Percentiles rank a stretch among this genome's conserved stretches.
phyloP scores from a whole-genome alignment of 345 rosid species.

The Mangifera indica region DNA sequence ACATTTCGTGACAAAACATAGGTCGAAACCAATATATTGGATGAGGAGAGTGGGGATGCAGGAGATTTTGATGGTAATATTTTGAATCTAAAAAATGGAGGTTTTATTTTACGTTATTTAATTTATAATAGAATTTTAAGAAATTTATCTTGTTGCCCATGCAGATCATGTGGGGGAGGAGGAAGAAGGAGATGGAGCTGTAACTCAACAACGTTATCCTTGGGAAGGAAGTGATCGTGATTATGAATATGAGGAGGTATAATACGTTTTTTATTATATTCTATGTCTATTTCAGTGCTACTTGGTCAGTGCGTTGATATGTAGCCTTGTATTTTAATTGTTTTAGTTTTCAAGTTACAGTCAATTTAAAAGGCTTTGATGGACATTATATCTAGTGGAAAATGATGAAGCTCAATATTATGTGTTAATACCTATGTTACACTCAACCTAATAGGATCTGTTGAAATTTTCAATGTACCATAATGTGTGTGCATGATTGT shows the following conservation, averaged over 20 bases:
- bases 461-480: no score
- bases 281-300: not conserved
- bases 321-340: not conserved
- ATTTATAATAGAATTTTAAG: not conserved
- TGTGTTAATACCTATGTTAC: not conserved
- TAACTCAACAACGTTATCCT: slow-evolving; percentile 52
- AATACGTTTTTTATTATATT: not conserved
- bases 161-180: slow-evolving; percentile 59
- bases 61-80: slow-evolving; percentile 65
- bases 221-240: slow-evolving; percentile 98
- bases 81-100: not conserved
- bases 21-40: slow-evolving; percentile 66
- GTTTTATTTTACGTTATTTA: not conserved
- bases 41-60: slow-evolving; percentile 59
- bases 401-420: not conserved
- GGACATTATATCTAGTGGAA: not conserved
- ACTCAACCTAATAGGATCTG: not conserved
- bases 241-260: slow-evolving; percentile 84
- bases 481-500: no score
- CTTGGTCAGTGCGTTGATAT: slow-evolving; percentile 7
- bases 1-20: slow-evolving; percentile 28
- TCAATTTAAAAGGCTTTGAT: not conserved
- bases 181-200: slow-evolving; percentile 53
- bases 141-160: slow-evolving; percentile 2
- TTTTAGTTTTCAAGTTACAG: not conserved